phyloP scores from a whole-genome alignment of 208 protist species.

The Wallacemonas rigidus region DNA sequence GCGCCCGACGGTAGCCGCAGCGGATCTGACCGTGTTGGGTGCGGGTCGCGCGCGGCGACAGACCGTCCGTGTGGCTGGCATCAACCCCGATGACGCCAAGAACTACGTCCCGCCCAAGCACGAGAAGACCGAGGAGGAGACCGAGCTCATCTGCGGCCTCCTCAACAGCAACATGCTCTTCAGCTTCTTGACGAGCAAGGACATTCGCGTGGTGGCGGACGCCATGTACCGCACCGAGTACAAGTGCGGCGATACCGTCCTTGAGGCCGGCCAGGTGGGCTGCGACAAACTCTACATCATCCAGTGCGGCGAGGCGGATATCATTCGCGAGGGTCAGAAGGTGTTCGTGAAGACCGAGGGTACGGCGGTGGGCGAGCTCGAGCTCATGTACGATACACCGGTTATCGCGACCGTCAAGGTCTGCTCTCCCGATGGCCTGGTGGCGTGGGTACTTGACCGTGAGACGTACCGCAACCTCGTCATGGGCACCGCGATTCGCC shows the following conservation, averaged over 20 bases:
- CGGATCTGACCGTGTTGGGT: conserved; percentile 77
- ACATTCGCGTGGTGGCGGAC: conserved; percentile 66
- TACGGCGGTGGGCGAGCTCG: conserved; percentile 86
- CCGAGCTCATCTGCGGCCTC: conserved; percentile 71
- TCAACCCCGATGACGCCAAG: conserved; percentile 85
- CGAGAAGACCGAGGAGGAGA: conserved; percentile 80
- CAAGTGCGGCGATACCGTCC: conserved; percentile 75
- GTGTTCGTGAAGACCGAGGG: conserved; percentile 89
- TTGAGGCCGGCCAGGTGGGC: conserved; percentile 66
- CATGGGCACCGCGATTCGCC: conserved; percentile 86
- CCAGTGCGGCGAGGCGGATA: conserved; percentile 76
- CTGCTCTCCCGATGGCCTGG: conserved; percentile 54
- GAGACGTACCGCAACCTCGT: conserved; percentile 92
- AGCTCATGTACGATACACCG: conserved; percentile 91
- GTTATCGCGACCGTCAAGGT: conserved; percentile 86
- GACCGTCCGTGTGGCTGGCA: conserved; percentile 78
- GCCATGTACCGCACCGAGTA: conserved; percentile 84
- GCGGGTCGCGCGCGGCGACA: conserved; percentile 69
- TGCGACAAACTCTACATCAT: conserved; percentile 91
- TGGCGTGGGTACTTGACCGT: conserved; percentile 89
- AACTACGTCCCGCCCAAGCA: conserved; percentile 74
- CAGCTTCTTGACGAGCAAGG: conserved; percentile 71
- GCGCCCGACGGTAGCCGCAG: conserved; percentile 56
- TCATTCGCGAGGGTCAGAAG: conserved; percentile 89
- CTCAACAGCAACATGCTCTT: conserved; percentile 89